Evolutionary conservation across 2,329 filamentous ascomycete genomes (phyloP), one percentile per base, ranked within the genome.

Genomic region (Aspergillus ustus): DNA sequence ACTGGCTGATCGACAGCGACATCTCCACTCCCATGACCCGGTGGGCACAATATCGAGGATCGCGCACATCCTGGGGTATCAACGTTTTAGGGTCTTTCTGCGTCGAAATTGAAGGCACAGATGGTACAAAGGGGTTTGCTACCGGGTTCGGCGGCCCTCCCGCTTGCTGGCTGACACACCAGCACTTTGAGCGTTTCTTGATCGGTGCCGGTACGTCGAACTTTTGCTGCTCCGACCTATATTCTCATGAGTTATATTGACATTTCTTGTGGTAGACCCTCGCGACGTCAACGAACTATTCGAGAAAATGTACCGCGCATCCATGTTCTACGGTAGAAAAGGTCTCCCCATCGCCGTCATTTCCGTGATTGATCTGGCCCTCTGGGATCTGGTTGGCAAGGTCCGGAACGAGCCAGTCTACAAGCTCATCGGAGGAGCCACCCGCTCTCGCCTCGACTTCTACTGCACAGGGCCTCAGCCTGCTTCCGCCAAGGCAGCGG

Each of bases 301-400:
- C 75, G 93, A 97, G 82, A 92, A 96, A 77, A 97, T 97, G 93
- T 97, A 97, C 82, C 89, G 93, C 63, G 91, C 86, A 2, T 96
- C 92, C 68, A 96, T 97, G 91, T 97, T 97, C 83, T 97, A 97
- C 74, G 93, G 93, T 64, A 89, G 93, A 68, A 97, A 97, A 78
- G 93, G 93, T 51, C 87, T 97, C 1, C 91, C 93, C 2, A 86
- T 94, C 11, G 93, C 93, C 57, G 90, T 96, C 72, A 97, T 97
- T 73, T 96, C 92, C 2, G 93, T 97, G 66, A 95, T 97, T 72
- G 93, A 97, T 73, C 85, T 97, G 48, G 93, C 93, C 4, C 79
- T 97, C 45, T 97, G 93, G 93, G 93, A 97, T 81, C 83, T 97
- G 46, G 81, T 96, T 5, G 93, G 93, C 67, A 97, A 97, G 83